Percentiles rank a stretch among this genome's conserved stretches.
phyloP scores from a whole-genome alignment of 805 yeast genomes.

The Teunomyces kruisii region DNA sequence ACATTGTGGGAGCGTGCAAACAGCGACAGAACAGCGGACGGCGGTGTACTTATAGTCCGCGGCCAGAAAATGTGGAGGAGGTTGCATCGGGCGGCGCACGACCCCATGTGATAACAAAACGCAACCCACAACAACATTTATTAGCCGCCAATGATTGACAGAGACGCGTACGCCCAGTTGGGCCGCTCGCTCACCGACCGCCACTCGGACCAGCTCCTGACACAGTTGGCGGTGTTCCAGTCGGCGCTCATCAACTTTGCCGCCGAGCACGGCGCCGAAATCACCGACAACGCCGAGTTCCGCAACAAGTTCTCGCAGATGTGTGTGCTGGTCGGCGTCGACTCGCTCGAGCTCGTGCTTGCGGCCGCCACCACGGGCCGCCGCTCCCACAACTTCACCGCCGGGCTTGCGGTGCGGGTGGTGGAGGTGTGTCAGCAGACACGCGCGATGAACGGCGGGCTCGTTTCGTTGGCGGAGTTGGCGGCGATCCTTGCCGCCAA shows the following conservation, averaged over 20 bases:
- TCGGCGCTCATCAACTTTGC: conserved; percentile 76
- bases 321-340: conserved; percentile 80
- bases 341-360: conserved; percentile 55
- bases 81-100: background rate
- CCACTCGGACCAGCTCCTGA: conserved; percentile 60
- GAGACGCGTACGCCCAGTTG: conserved; percentile 40
- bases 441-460: conserved; percentile 76
- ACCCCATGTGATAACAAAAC: background rate
- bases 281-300: conserved; percentile 61
- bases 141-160: too few relatives aligned
- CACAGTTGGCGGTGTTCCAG: conserved; percentile 77
- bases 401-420: conserved; percentile 62
- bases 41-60: background rate
- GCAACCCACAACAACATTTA: too few relatives aligned
- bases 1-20: background rate
- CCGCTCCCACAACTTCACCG: conserved; percentile 53
- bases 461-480: conserved; percentile 56
- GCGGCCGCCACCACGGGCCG: conserved; percentile 20
- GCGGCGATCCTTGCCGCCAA: conserved; percentile 27
- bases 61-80: background rate
- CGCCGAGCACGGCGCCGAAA: conserved; percentile 65
- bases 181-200: conserved; percentile 51
- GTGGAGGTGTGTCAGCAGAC: conserved; percentile 76
- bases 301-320: conserved; percentile 71
- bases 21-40: background rate